phyloP scores from a whole-genome alignment of 1,139 yeast species.

The Candida sp. region DNA sequence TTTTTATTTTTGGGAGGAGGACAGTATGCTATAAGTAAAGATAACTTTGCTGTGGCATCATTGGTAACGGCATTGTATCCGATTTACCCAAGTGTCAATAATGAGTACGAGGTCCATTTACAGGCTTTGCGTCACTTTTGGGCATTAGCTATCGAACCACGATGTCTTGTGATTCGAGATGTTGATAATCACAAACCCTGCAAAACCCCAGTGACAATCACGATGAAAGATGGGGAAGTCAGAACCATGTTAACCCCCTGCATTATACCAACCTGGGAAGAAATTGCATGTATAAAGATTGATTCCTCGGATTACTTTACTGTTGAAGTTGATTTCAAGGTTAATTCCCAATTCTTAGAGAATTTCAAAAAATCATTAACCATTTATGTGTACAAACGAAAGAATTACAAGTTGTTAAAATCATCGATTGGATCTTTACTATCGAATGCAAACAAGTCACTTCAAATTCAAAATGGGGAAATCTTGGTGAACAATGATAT shows the following conservation, averaged over 20 bases:
- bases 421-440: constrained; percentile 34
- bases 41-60: constrained; percentile 69
- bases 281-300: constrained; percentile 42
- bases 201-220: constrained; percentile 49
- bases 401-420: constrained; percentile 38
- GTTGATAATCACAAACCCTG: constrained; percentile 54
- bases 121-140: constrained; percentile 92
- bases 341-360: constrained; percentile 34
- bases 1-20: constrained; percentile 91
- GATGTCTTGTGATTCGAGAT: constrained; percentile 77
- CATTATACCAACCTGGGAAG: constrained; percentile 58
- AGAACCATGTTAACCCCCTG: constrained; percentile 53
- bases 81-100: constrained; percentile 48
- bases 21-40: constrained; percentile 71
- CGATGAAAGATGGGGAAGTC: constrained; percentile 33
- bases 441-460: constrained; percentile 26
- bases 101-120: constrained; percentile 57
- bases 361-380: constrained; percentile 46
- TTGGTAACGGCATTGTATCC: constrained; percentile 76
- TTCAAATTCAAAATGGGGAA: constrained; percentile 30
- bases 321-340: constrained; percentile 37
- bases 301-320: constrained; percentile 42
- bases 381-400: constrained; percentile 47
- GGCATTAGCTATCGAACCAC: constrained; percentile 79
- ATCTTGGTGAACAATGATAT: constrained; percentile 22